A percentile compares a stretch with the other conserved stretches of the same genome.
phyloP scores from a whole-genome alignment of 2,329 filamentous ascomycete species.

The Trichoderma sp. region DNA sequence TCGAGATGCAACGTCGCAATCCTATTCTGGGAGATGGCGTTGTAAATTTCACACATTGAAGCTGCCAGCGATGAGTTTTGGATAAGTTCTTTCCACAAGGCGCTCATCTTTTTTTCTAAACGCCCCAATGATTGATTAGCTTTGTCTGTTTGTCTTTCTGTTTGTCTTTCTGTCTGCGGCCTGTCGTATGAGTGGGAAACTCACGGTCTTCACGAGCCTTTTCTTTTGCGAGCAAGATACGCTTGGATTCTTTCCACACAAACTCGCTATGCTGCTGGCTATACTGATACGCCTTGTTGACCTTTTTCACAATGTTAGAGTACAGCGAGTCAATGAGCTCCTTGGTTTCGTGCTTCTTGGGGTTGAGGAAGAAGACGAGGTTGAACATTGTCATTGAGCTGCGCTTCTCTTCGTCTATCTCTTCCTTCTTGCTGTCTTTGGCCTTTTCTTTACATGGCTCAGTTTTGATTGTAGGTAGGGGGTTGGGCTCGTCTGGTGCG shows the following conservation, averaged over 20 bases:
- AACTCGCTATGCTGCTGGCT: conserved; percentile 88
- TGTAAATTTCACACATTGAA: conserved; percentile 78
- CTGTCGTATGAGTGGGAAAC: conserved; percentile 26
- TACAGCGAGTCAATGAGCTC: conserved; percentile 74
- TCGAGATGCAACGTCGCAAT: conserved; percentile 82
- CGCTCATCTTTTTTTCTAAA: conserved; percentile 57
- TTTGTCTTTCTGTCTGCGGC: neutral
- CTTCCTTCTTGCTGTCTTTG: conserved; percentile 43
- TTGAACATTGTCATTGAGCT: conserved; percentile 95
- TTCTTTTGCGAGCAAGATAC: conserved; percentile 76
- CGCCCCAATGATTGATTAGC: neutral
- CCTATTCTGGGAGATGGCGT: conserved; percentile 75
- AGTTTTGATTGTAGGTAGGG: neutral
- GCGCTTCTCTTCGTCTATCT: conserved; percentile 57
- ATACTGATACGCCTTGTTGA: conserved; percentile 88
- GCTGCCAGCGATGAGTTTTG: conserved; percentile 73
- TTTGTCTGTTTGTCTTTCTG: neutral
- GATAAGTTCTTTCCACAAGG: conserved; percentile 68
- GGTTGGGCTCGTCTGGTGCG: conserved; percentile 27
- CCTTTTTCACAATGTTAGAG: conserved; percentile 83
- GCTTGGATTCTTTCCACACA: conserved; percentile 85
- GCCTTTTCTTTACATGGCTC: conserved; percentile 23
- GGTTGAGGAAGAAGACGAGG: conserved; percentile 85
- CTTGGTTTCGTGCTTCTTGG: conserved; percentile 73
- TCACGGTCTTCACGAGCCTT: conserved; percentile 68